Base-by-base conservation (phyloP, 2,329 filamentous ascomycete genomes). In the Lecanicillium sp. region DNA sequence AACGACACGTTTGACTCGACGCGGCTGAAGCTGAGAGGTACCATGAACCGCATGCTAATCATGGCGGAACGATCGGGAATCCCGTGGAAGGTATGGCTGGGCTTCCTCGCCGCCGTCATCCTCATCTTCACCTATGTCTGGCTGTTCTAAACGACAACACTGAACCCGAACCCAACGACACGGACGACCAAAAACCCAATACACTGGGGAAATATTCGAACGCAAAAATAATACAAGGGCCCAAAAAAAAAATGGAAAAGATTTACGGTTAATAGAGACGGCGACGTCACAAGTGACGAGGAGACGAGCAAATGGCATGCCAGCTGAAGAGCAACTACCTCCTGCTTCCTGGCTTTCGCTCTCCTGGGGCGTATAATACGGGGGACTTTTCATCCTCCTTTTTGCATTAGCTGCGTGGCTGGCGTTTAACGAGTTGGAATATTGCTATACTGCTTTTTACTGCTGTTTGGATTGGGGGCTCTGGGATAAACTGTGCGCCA, bases 11-110 rank as follows among this genome's bases (percentile, higher is more conserved):
- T 97, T 57, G 90, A 97, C 58, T 79, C 77, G 52, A 94, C 90
- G 38, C 72, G 89, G 25, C 65, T 88, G 37, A 77, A 85, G 46
- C 68, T 98, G 45, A 77, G 81, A 32, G 88, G 90, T 39, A 97
- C 94, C 14, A 97, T 98, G 92, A 95, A 87, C 58, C 74, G 89
- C 43, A 98, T 98, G 92, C 65, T 97, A 48, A 59, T 90, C 39
- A 98, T 98, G 92, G 92, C 92, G 4, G 78, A 97, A 66, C 74
- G 80, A 53, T 94, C 89, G 3, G 92, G 92, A n/a, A 82, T 98
- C 9, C 83, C 88, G 54, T 98, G 92, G 92, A 90, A 78, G 63
- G 84, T 89, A 41, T 98, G 92, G 92, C 60, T 96, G 37, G 72
- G 69, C 31, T 98, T 98, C 64, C 95, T 98, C 59, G 72, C 79